phyloP scores from a whole-genome alignment of 371 early-diverging fungal species.

The Mortierella sp. region DNA sequence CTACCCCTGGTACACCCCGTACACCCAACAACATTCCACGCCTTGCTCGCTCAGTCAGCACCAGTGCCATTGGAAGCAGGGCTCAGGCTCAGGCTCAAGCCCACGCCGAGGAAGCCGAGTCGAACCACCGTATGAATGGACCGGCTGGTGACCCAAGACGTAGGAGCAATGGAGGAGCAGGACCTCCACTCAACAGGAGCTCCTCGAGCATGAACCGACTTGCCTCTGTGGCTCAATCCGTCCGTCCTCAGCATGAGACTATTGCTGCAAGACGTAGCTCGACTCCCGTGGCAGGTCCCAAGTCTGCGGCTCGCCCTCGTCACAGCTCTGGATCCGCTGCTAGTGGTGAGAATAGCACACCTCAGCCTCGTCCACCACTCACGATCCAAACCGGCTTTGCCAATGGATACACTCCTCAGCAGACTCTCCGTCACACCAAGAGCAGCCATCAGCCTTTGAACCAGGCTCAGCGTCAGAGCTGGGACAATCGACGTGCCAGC shows the following conservation, averaged over 20 bases:
- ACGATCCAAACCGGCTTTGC: constrained; percentile 47
- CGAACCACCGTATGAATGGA: too few relatives aligned
- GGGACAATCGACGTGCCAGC: constrained; percentile 26
- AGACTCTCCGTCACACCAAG: constrained; percentile 44
- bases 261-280: constrained; percentile 34
- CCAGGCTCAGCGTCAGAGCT: constrained; percentile 18
- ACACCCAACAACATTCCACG: constrained; percentile 11
- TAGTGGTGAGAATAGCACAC: constrained; percentile 12
- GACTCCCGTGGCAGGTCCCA: constrained; percentile 35
- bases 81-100: background rate
- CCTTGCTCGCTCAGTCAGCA: constrained; percentile 36
- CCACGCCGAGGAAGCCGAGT: background rate
- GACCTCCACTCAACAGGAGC: constrained; percentile 9
- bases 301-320: constrained; percentile 32
- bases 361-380: constrained; percentile 28
- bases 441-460: constrained; percentile 42
- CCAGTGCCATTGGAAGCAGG: constrained; percentile 21
- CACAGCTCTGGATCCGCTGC: constrained; percentile 10
- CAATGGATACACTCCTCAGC: constrained; percentile 31
- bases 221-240: constrained; percentile 9
- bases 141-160: too few relatives aligned
- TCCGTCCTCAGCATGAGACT: constrained; percentile 37
- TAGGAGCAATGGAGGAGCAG: constrained; percentile 11
- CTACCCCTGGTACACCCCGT: background rate
- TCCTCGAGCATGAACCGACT: constrained; percentile 38